Base-by-base conservation (phyloP, 78 protist species). In the Anaeramoeba flamelloides region DNA sequence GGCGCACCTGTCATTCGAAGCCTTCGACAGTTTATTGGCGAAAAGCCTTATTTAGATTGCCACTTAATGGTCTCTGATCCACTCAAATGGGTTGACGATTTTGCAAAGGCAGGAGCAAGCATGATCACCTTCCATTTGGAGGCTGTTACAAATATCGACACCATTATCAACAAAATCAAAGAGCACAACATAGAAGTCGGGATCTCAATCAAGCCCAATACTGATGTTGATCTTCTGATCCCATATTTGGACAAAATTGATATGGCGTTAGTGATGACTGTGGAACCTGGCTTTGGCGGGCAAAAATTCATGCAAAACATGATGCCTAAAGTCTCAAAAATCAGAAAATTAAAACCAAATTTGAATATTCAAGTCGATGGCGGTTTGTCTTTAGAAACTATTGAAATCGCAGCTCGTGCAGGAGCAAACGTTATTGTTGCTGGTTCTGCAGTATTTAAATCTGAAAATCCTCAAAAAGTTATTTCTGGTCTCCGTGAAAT, bases 241-340 rank as follows among this genome's bases (percentile, higher is more conserved):
- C 76, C 79, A 31, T 82, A 41, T 80, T 30, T 79, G 1, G 74
- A 75, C 30, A 69, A 74, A 8, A 40, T 88, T 3, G 98, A 94
- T 86, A 87, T 90, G 89, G 88, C 92, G 39, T 91, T 97, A 30
- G 87, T 94, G 64, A 97, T 97, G 99, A 91, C 94, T 2, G 99
- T 97, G 30, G 96, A 96, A 82, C 99, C 99, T 0, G 99, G 99
- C 4, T 97, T 95, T 31, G 99, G 99, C 1, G 99, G 99, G 8
- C 99, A 97, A 77, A 31, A 75, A 30, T 94, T 97, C 85, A 93
- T 94, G 97, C 80, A 38, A 0, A 90, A 93, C 65, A 89, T 90
- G 94, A 91, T 96, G 94, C 77, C 88, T 78, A 96, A 96, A 87
- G 98, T 90, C 3, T 40, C 0, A 38, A 3, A 38, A 36, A 75